A percentile compares a stretch with the other conserved stretches of the same genome.
Conservation (phyloP, 2,329 filamentous ascomycete genomes). For the Dothistroma septosporum region DNA sequence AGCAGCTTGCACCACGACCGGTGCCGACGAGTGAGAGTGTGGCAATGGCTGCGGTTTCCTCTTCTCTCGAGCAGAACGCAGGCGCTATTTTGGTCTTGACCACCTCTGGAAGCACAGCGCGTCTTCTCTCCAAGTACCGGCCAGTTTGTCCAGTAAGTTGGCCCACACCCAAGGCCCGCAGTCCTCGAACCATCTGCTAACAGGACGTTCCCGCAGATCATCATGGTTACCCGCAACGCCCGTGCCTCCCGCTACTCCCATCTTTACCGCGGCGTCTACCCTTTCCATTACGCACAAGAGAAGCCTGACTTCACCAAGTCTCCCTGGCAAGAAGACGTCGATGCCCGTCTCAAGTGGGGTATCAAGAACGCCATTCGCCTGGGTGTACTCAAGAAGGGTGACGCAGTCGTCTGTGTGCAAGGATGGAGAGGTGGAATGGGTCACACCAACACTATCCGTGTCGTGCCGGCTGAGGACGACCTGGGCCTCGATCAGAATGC, state of each 20-base stretch:
- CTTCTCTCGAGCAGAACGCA: constrained; percentile 92
- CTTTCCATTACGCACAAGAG: constrained; percentile 85
- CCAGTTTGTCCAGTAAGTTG: constrained; percentile 71
- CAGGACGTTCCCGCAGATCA: constrained; percentile 53
- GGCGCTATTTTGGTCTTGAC: constrained; percentile 94
- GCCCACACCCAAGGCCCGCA: background rate
- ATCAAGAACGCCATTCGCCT: constrained; percentile 83
- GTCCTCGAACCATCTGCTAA: background rate
- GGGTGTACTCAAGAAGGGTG: constrained; percentile 66
- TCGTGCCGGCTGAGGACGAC: constrained; percentile 49
- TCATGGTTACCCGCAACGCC: constrained; percentile 92
- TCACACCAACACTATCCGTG: constrained; percentile 74
- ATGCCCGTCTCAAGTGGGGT: constrained; percentile 95
- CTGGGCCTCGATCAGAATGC: constrained; percentile 48
- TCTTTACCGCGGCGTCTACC: constrained; percentile 95
- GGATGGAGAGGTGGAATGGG: constrained; percentile 90
- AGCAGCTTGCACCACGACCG: constrained; percentile 74
- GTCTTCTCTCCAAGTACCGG: constrained; percentile 95
- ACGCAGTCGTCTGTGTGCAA: constrained; percentile 78
- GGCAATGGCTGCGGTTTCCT: constrained; percentile 93
- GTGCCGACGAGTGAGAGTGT: constrained; percentile 88
- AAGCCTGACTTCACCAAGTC: constrained; percentile 92
- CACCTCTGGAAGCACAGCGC: constrained; percentile 81
- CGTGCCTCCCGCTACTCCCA: constrained; percentile 84
- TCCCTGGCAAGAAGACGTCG: constrained; percentile 99